Base-by-base conservation (phyloP, 2,329 filamentous ascomycete species). In the Thielaviopsis musarum region DNA sequence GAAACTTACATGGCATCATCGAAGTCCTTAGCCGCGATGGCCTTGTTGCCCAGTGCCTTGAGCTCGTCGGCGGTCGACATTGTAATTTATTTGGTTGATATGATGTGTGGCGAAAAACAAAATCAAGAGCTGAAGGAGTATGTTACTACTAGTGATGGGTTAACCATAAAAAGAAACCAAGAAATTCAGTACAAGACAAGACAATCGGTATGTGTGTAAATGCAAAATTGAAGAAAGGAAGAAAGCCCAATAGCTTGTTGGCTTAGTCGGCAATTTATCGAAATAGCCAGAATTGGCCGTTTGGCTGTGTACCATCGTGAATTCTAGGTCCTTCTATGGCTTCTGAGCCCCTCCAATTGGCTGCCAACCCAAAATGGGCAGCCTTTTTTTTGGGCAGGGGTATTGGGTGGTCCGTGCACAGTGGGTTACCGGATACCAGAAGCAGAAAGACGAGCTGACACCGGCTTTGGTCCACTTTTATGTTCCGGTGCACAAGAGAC, bases 31-130 rank as follows among this genome's bases (percentile, higher is more conserved):
- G 88, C 90, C 65, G 89, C 86, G 73, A 98, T 98, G 74, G 94
- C 91, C 79, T 95, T 95, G 80, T 98, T 98, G 77, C 91, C 93
- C 71, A 93, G 86, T 69, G 91, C 89, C 79, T 98, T 98, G 68
- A 98, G 83, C 81, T 91, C 81, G 72, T 85, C 82, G 66, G 81
- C 81, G 63, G 78, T 79, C 67, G 79, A 73, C 80, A 82, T 83
- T 58, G 60, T 57, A 54, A 57, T 55, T 24, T 55, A 53, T 52
- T 28, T 26, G 9, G 17, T 28, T 22, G 34, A 51, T 52, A 53
- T 26, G 26, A 55, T 15, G 30, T 28, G 49, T 52, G 52, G 24
- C 41, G n/a, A 54, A 54, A 57, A 56, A 22, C 52, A 38, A 52
- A 58, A 22, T 48, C 19, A 26, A 57, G 30, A 51, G 19, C 10